Percentiles rank a stretch among this genome's conserved stretches.
Evolutionary conservation across 768 basidiomycete species (phyloP).

Genomic region (Chalciporus chontae): DNA sequence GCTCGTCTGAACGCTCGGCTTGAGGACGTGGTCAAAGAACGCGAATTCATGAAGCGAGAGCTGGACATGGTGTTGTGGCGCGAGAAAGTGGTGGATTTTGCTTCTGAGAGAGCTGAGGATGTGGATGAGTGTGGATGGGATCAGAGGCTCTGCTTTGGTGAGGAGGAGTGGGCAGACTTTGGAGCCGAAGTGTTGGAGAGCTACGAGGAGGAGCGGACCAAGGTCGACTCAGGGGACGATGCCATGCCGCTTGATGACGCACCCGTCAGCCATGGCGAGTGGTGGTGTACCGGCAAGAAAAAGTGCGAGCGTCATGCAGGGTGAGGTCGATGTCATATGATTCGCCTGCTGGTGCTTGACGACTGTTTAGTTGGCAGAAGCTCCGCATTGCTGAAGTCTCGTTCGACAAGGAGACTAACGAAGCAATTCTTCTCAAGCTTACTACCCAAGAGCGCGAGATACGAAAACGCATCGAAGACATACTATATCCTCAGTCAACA

Average conservation of each 20-base stretch:
- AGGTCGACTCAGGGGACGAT: constrained; percentile 32
- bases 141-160: constrained; percentile 77
- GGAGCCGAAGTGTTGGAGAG: constrained; percentile 65
- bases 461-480: constrained; percentile 73
- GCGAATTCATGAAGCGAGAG: constrained; percentile 63
- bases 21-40: constrained; percentile 52
- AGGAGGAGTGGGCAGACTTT: constrained; percentile 73
- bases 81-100: constrained; percentile 63
- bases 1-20: constrained; percentile 51
- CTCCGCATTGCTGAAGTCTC: constrained; percentile 68
- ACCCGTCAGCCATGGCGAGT: constrained; percentile 41
- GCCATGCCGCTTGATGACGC: constrained; percentile 37
- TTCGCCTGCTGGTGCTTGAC: constrained; percentile 4
- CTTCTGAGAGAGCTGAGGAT: constrained; percentile 61
- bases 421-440: constrained; percentile 60
- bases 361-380: constrained; percentile 64
- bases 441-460: constrained; percentile 76
- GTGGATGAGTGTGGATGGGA: constrained; percentile 85
- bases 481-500: constrained; percentile 48
- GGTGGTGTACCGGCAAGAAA: constrained; percentile 78
- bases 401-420: constrained; percentile 74
- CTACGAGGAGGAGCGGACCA: constrained; percentile 51
- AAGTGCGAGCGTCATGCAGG: constrained; percentile 78
- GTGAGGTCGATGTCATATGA: constrained; percentile 35
- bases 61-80: constrained; percentile 71